phyloP scores from a whole-genome alignment of 108 stramenopile species.

The Mayamaea pseudoterrestris region DNA sequence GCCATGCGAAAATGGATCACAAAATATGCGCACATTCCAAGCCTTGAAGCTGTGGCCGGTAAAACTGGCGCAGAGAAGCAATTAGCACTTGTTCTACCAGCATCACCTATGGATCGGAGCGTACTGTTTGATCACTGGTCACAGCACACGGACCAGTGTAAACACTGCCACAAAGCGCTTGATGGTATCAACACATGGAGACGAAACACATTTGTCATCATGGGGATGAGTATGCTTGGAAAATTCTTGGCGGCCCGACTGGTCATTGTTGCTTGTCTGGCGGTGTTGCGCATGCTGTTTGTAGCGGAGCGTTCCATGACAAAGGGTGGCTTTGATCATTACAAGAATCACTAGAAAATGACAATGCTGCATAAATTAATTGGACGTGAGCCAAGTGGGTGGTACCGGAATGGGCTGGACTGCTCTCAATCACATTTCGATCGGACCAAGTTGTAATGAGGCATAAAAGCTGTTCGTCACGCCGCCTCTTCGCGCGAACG shows the following conservation, averaged over 20 bases:
- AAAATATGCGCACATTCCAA: conserved; percentile 10
- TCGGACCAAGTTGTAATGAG: too few species aligned
- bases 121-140: conserved; percentile 15
- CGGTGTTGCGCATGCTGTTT: neutral
- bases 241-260: conserved; percentile 4
- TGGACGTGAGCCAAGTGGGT: too few species aligned
- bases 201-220: neutral
- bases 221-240: conserved; percentile 5
- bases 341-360: conserved; percentile 13
- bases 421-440: too few species aligned
- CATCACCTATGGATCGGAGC: neutral
- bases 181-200: conserved; percentile 1
- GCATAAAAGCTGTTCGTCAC: too few species aligned
- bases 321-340: conserved; percentile 19
- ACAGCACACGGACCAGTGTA: conserved; percentile 19
- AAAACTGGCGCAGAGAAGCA: too few species aligned
- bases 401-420: too few species aligned
- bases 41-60: too few species aligned
- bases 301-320: conserved; percentile 5
- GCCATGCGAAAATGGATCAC: conserved; percentile 18
- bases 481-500: too few species aligned
- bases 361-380: conserved; percentile 5
- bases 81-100: too few species aligned
- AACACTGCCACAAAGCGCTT: conserved; percentile 15
- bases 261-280: conserved; percentile 1